Percentiles rank a stretch among this genome's conserved stretches.
phyloP scores from a whole-genome alignment of 1,284 basidiomycete species.

The Moesziomyces sp. region DNA sequence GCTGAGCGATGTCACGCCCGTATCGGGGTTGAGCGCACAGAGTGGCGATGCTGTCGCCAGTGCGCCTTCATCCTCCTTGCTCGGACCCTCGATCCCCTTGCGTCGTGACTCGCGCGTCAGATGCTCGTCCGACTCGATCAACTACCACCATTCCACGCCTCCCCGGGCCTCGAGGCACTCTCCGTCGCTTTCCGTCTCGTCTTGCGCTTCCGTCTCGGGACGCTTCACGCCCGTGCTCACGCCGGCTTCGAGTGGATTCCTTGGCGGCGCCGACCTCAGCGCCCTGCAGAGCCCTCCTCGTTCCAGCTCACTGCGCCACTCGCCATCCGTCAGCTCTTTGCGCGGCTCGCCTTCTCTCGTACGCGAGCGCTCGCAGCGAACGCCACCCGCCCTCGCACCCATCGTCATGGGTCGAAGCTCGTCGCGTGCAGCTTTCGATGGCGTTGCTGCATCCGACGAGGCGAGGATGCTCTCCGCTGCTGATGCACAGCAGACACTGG shows the following conservation, averaged over 20 bases:
- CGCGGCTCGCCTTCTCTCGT: slow-evolving; percentile 8
- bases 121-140: slow-evolving; percentile 35
- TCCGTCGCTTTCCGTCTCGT: slow-evolving; percentile 19
- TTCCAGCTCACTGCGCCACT: slow-evolving; percentile 26
- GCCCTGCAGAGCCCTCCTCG: slow-evolving; percentile 25
- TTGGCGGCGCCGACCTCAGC: slow-evolving; percentile 8
- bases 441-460: slow-evolving; percentile 18
- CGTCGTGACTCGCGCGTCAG: slow-evolving; percentile 37
- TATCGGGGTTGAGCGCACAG: slow-evolving; percentile 6
- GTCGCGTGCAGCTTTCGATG: slow-evolving; percentile 13
- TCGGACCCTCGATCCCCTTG: slow-evolving; percentile 20
- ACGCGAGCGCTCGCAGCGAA: slow-evolving; percentile 11
- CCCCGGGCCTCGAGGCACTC: slow-evolving; percentile 6
- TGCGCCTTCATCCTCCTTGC: slow-evolving; percentile 5
- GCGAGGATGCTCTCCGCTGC: slow-evolving; percentile 17
- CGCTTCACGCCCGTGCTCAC: slow-evolving; percentile 14
- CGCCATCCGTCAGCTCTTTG: slow-evolving; percentile 19
- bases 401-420: slow-evolving; percentile 1
- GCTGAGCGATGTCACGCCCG: slow-evolving; percentile 29
- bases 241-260: slow-evolving; percentile 1
- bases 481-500: slow-evolving; percentile 7
- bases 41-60: slow-evolving; percentile 12
- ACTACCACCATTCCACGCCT: slow-evolving; percentile 5
- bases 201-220: slow-evolving; percentile 9
- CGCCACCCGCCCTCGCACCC: slow-evolving; percentile 1